Percentiles rank a stretch among this genome's conserved stretches.
Conservation (phyloP, 371 early-diverging fungal genomes). For the Mucor racemosus region DNA sequence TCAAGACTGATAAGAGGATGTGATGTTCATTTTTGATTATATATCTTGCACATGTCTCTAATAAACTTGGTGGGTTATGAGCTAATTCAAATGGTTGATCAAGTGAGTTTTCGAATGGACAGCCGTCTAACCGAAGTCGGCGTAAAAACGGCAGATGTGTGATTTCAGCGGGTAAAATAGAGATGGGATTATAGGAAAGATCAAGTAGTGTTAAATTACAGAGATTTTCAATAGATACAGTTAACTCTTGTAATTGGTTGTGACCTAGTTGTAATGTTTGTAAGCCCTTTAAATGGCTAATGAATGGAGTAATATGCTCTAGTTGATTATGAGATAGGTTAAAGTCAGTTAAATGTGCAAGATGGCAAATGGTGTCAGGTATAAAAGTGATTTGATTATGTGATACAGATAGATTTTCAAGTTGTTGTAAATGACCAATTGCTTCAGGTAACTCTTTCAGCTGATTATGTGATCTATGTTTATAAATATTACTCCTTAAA, state of each 20-base stretch:
- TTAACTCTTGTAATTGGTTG: conserved; percentile 45
- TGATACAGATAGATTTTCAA: conserved; percentile 63
- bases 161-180: conserved; percentile 34
- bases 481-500: conserved; percentile 4
- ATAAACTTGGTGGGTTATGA: conserved; percentile 58
- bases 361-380: conserved; percentile 69
- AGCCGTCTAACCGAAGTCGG: conserved; percentile 57
- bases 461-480: conserved; percentile 54
- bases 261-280: conserved; percentile 20
- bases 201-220: conserved; percentile 62
- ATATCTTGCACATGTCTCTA: conserved; percentile 77
- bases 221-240: conserved; percentile 68
- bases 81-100: conserved; percentile 21
- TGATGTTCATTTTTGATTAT: conserved; percentile 47
- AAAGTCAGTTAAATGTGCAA: conserved; percentile 60
- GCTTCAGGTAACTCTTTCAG: conserved; percentile 65
- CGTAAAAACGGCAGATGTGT: conserved; percentile 60
- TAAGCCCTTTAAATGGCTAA: conserved; percentile 38
- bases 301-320: conserved; percentile 46
- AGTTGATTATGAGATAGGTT: conserved; percentile 60
- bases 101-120: conserved; percentile 35
- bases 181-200: conserved; percentile 67
- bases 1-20: conserved; percentile 30
- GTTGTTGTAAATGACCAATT: conserved; percentile 62
- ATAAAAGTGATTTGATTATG: conserved; percentile 61